phyloP scores from a whole-genome alignment of 1,139 yeast species.

The Pichia sp. region DNA sequence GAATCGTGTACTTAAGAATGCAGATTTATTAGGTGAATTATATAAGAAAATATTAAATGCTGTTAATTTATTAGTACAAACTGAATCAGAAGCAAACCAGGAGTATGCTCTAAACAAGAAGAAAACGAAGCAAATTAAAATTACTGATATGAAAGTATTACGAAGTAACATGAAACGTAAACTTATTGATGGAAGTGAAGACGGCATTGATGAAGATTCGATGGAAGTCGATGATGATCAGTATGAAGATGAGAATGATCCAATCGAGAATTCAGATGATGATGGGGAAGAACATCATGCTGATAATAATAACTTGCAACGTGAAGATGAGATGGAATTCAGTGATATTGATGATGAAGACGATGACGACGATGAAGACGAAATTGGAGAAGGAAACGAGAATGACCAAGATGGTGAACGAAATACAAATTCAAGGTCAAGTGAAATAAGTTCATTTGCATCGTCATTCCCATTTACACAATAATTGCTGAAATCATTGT shows the following conservation, averaged over 20 bases:
- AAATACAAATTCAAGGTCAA: slow-evolving; percentile 1
- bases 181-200: slow-evolving; percentile 2
- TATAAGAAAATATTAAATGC: slow-evolving; percentile 16
- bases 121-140: slow-evolving; percentile 1
- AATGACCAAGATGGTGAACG: no score
- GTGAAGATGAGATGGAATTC: slow-evolving; percentile 13
- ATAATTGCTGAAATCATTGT: neutral
- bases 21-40: slow-evolving; percentile 39
- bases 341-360: slow-evolving; percentile 15
- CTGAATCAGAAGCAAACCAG: neutral
- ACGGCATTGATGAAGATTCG: slow-evolving; percentile 10
- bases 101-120: neutral
- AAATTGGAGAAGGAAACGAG: neutral
- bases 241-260: slow-evolving; percentile 15
- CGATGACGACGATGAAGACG: neutral
- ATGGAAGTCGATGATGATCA: neutral
- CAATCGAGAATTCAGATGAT: slow-evolving; percentile 14
- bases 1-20: slow-evolving; percentile 43
- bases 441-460: slow-evolving; percentile 13
- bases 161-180: slow-evolving; percentile 2
- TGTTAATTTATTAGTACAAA: slow-evolving; percentile 5
- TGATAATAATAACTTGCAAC: neutral
- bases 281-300: neutral
- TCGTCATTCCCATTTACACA: slow-evolving; percentile 15
- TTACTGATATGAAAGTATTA: neutral